Conservation (phyloP, 257 asterid genomes). For the Verbascum thapsus region DNA sequence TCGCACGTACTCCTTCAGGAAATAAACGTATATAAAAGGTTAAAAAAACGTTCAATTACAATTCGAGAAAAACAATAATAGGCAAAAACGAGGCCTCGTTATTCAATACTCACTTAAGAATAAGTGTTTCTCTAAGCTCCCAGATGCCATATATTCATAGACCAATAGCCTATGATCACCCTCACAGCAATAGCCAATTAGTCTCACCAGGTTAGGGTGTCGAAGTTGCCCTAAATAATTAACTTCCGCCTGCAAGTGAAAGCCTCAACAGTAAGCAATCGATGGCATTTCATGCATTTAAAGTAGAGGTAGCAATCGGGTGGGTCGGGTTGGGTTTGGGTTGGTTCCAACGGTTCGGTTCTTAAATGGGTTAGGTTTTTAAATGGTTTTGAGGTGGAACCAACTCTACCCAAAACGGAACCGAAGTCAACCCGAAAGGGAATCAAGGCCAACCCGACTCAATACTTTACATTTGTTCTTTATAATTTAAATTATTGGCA, state of each 20-base stretch:
- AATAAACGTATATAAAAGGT: slow-evolving; percentile 19
- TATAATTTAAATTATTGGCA: no score
- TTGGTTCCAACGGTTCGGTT: no score
- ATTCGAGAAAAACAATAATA: not conserved
- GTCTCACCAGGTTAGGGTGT: slow-evolving; percentile 82
- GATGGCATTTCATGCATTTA: slow-evolving; percentile 11
- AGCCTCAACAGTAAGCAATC: slow-evolving; percentile 31
- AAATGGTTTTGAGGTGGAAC: no score
- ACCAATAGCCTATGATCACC: slow-evolving; percentile 86
- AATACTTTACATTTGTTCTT: no score
- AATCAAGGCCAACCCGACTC: no score
- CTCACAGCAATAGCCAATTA: slow-evolving; percentile 91
- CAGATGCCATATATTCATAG: slow-evolving; percentile 93
- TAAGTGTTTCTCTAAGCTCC: slow-evolving; percentile 89
- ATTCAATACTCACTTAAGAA: slow-evolving; percentile 67
- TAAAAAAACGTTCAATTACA: not conserved
- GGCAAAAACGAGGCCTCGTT: not conserved
- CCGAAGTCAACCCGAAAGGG: no score
- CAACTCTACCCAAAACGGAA: no score
- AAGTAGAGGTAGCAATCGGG: no score
- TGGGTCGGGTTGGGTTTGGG: no score
- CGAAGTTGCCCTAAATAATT: slow-evolving; percentile 86
- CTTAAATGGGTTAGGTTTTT: no score
- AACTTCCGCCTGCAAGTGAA: slow-evolving; percentile 80
- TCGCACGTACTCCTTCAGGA: slow-evolving; percentile 64